Base-by-base conservation (phyloP, 768 basidiomycete species). In the Boletus vinaceobasis region DNA sequence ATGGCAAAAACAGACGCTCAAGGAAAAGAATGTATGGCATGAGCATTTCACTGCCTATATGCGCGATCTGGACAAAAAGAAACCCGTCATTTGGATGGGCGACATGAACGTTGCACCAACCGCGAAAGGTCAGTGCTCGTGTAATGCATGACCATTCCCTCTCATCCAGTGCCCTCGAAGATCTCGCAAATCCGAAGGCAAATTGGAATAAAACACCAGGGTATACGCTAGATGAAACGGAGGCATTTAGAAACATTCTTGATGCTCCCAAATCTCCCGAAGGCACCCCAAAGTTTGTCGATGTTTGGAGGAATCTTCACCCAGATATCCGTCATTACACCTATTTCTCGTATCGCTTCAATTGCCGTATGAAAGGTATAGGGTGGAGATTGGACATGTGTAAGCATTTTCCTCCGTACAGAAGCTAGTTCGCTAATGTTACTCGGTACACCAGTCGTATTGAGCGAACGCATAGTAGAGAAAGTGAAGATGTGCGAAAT, bases 141-240 rank as follows among this genome's bases (percentile, higher is more conserved):
- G 26, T n/a, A 10, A 32, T 31, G 27, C 42, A 5, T 31, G 14
- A 23, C 15, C 7, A 1, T 36, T 37, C 8, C 15, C n/a, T 11
- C 40, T 57, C 37, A 59, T 33, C 23, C 17, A 21, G 17, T 13
- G 17, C 23, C 19, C 17, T 19, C 45, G 14, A 58, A 89, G 89
- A 92, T 66, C 78, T 92, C 17, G 60, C 82, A 11, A 86, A 90
- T 60, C 72, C 85, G 0, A 84, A 85, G 52, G 60, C 75, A 46
- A 92, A 93, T 64, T 93, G 90, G 90, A 93, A 94, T 70, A 94
- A 94, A 67, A 84, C 87, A 0, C 75, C 92, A 2, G 92, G 92
- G 0, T 90, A 91, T 66, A 94, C 92, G 0, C 83, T 89, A 63
- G 83, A 79, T 8, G 93, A 95, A 72, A 91, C 87, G 10, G 79